These are phyloP conservation scores for Dimocarpus longan DNA, from an alignment of 345 rosid species.

Conservation along the genomic window DNA sequence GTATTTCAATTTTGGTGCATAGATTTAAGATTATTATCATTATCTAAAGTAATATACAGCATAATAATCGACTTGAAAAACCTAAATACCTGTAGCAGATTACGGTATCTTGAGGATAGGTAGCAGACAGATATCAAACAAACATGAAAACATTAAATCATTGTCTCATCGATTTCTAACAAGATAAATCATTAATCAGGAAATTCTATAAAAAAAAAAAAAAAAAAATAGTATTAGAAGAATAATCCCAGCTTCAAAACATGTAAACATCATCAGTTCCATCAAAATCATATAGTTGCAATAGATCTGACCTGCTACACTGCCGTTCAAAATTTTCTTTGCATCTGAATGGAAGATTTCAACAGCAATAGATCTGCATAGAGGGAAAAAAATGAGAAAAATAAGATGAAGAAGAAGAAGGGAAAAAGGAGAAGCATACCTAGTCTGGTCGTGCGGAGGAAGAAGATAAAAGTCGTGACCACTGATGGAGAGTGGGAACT, in stretches of 20 bases:
- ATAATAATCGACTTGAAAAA: slow-evolving; percentile 1
- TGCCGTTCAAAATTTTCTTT: too few relatives aligned
- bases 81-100: background rate
- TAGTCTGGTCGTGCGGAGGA: too few relatives aligned
- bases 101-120: background rate
- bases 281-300: background rate
- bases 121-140: background rate
- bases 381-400: too few relatives aligned
- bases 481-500: too few relatives aligned
- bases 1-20: background rate
- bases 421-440: too few relatives aligned
- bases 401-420: too few relatives aligned
- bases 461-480: too few relatives aligned
- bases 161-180: background rate
- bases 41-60: background rate
- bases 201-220: background rate
- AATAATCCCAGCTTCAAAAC: background rate
- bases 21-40: background rate
- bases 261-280: background rate
- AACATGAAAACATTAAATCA: background rate
- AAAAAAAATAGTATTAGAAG: background rate
- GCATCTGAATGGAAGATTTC: too few relatives aligned
- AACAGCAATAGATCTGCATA: too few relatives aligned
- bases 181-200: too few relatives aligned
- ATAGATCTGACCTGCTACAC: too few relatives aligned